Conservation (phyloP, 441 rosid species). For the Populus hybrid region DNA sequence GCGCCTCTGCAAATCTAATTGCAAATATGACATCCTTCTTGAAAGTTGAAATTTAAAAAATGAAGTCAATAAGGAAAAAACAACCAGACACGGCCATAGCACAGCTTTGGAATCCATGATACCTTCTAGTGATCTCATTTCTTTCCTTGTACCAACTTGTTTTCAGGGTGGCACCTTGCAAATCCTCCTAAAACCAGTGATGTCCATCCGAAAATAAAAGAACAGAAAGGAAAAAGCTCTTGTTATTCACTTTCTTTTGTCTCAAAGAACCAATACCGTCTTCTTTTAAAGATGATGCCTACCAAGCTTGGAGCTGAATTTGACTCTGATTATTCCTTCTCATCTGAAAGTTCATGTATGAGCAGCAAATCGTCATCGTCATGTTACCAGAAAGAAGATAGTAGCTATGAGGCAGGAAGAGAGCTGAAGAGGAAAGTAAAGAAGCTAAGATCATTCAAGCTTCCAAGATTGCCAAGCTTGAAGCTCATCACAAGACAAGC, state of each 20-base stretch:
- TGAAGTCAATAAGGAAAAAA: not conserved
- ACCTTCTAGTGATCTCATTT: not conserved
- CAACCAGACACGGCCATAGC: slow-evolving; percentile 7
- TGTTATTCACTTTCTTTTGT: not conserved
- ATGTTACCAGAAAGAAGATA: slow-evolving; percentile 22
- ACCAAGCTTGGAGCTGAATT: slow-evolving; percentile 22
- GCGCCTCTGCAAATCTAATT: not conserved
- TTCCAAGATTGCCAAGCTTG: slow-evolving; percentile 41
- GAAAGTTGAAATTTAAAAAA: not conserved
- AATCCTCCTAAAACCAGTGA: not conserved
- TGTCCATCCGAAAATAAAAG: not conserved
- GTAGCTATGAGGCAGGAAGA: slow-evolving; percentile 18
- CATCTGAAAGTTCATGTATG: slow-evolving; percentile 25
- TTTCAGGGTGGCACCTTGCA: not conserved
- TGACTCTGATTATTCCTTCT: slow-evolving; percentile 25
- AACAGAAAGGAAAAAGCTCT: not conserved
- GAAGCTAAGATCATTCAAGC: slow-evolving; percentile 50
- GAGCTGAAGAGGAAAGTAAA: slow-evolving; percentile 32
- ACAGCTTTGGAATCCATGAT: not conserved
- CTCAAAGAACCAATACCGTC: not conserved
- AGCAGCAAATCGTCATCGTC: slow-evolving; percentile 23
- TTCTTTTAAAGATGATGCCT: slow-evolving; percentile 15
- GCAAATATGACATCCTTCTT: slow-evolving; percentile 7
- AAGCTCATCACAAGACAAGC: slow-evolving; percentile 24
- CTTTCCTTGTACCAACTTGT: not conserved